A percentile compares a stretch with the other conserved stretches of the same genome.
Conservation (phyloP, 164 flowering plant genomes). For the Buxus sempervirens region DNA sequence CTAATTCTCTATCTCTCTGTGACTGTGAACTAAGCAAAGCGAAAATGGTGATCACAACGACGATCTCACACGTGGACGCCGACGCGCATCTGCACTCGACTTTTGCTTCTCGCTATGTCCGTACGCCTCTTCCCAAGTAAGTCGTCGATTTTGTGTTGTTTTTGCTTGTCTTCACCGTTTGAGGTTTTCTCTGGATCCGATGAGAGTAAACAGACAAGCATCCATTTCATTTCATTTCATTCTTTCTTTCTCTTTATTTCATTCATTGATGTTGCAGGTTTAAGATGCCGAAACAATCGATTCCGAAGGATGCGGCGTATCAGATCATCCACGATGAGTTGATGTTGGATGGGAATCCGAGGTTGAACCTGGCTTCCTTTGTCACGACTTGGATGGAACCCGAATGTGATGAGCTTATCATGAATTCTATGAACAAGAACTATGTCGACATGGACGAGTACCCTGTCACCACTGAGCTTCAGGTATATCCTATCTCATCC, state of each 20-base stretch:
- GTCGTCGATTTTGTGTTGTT: neutral
- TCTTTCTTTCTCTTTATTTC: too few species aligned
- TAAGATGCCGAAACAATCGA: conserved; percentile 49
- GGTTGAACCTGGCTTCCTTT: conserved; percentile 72
- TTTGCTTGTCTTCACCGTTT: neutral
- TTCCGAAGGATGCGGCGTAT: conserved; percentile 73
- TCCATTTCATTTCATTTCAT: too few species aligned
- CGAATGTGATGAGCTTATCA: conserved; percentile 63
- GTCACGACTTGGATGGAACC: conserved; percentile 95
- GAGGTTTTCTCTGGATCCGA: too few species aligned
- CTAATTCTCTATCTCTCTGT: neutral
- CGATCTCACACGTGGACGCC: conserved; percentile 12
- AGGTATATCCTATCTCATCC: too few species aligned
- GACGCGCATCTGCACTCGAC: conserved; percentile 26
- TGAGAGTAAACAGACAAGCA: too few species aligned
- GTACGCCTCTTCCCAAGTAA: conserved; percentile 39
- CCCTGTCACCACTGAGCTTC: conserved; percentile 80
- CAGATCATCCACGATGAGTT: conserved; percentile 69
- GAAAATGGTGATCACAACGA: conserved; percentile 35
- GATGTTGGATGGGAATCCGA: conserved; percentile 77
- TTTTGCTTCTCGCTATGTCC: conserved; percentile 58
- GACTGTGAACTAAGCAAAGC: neutral
- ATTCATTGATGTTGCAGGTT: conserved; percentile 27
- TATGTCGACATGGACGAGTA: conserved; percentile 88
- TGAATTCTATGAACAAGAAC: conserved; percentile 63